Conservation (phyloP, 1,284 basidiomycete species). For the Ustilago hordei region DNA sequence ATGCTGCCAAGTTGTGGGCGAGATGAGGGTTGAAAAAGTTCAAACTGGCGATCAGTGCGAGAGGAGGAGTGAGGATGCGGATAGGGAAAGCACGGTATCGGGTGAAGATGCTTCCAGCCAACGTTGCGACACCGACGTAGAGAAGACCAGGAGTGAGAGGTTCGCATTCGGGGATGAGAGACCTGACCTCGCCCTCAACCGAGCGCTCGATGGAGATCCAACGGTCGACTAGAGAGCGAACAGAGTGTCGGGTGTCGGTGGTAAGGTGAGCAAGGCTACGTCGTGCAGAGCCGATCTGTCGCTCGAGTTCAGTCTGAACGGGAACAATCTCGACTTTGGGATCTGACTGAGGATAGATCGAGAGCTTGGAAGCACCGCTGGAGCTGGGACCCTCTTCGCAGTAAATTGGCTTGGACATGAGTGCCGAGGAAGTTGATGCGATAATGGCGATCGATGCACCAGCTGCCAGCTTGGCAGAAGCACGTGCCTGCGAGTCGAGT, state of each 20-base stretch:
- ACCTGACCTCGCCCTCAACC: conserved; percentile 76
- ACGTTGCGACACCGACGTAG: conserved; percentile 81
- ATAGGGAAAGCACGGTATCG: conserved; percentile 75
- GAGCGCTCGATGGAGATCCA: conserved; percentile 64
- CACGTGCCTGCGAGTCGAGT: conserved; percentile 15
- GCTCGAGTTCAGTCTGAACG: conserved; percentile 61
- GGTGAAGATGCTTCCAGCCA: conserved; percentile 85
- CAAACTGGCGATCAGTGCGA: conserved; percentile 58
- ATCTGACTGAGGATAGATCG: conserved; percentile 58
- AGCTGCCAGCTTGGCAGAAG: conserved; percentile 33
- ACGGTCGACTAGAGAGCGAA: conserved; percentile 46
- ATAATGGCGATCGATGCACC: conserved; percentile 26
- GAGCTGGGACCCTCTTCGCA: conserved; percentile 33
- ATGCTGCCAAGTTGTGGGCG: conserved; percentile 53
- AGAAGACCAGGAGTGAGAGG: conserved; percentile 80
- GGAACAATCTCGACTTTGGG: conserved; percentile 48
- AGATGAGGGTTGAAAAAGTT: conserved; percentile 68
- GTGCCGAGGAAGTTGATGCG: conserved; percentile 26
- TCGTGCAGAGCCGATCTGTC: conserved; percentile 56
- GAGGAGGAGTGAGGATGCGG: conserved; percentile 65
- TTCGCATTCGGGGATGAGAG: conserved; percentile 82
- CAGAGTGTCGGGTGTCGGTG: conserved; percentile 24
- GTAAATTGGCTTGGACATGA: conserved; percentile 35
- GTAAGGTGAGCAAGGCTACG: conserved; percentile 44
- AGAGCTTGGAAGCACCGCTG: conserved; percentile 38